These are phyloP conservation scores for Candida sp. DNA, from an alignment of 1,139 yeast species.

Conservation along the genomic window DNA sequence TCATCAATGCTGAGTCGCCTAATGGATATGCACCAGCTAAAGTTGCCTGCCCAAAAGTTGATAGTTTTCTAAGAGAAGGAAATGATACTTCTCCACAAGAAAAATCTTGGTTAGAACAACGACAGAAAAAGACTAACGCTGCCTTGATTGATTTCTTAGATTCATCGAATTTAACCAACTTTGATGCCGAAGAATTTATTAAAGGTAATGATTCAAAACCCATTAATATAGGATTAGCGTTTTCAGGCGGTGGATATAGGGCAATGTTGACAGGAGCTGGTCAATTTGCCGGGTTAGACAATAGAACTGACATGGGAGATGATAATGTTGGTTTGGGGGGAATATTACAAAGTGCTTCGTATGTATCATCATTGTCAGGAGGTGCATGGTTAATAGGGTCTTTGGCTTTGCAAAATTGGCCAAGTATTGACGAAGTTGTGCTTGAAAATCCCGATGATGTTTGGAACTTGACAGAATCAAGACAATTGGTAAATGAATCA, in stretches of 20 bases:
- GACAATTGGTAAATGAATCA: constrained; percentile 25
- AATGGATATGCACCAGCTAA: constrained; percentile 64
- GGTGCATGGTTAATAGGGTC: constrained; percentile 39
- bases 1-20: constrained; percentile 22
- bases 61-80: constrained; percentile 33
- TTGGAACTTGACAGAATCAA: constrained; percentile 33
- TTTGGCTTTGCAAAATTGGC: constrained; percentile 30
- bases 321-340: constrained; percentile 36
- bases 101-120: constrained; percentile 33
- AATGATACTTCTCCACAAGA: constrained; percentile 34
- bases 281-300: constrained; percentile 73
- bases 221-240: constrained; percentile 65
- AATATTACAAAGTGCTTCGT: constrained; percentile 33
- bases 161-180: constrained; percentile 56
- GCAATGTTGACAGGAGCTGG: constrained; percentile 95
- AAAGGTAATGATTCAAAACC: constrained; percentile 26
- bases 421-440: constrained; percentile 32
- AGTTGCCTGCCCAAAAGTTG: constrained; percentile 50
- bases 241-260: constrained; percentile 91
- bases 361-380: constrained; percentile 38
- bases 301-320: constrained; percentile 60
- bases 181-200: constrained; percentile 50
- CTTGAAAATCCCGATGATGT: constrained; percentile 24
- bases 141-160: constrained; percentile 55
- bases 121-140: constrained; percentile 52